Percentiles rank a stretch among this genome's conserved stretches.
Conservation (phyloP, 257 asterid genomes). For the Solanum sitiens region DNA sequence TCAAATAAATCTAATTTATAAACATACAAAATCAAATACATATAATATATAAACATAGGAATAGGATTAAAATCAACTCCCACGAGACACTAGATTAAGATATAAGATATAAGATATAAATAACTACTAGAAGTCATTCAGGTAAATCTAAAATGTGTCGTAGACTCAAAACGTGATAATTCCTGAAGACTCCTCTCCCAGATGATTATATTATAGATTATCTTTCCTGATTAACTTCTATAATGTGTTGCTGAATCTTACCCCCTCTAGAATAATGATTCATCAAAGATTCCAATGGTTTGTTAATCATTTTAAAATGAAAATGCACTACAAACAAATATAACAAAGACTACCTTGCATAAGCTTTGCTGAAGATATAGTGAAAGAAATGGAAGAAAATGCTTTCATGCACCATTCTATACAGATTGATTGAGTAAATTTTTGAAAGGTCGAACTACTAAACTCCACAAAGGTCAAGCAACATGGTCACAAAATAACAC, state of each 20-base stretch:
- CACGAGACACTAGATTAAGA: neutral
- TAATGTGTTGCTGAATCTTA: neutral
- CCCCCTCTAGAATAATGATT: neutral
- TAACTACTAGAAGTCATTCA: neutral
- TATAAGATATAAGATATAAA: neutral
- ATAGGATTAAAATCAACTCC: neutral
- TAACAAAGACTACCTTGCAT: neutral
- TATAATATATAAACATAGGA: neutral
- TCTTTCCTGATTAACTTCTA: neutral
- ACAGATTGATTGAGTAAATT: neutral
- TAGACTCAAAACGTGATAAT: neutral
- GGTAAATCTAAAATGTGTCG: neutral
- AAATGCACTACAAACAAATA: neutral
- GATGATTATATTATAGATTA: neutral
- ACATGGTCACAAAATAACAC: neutral
- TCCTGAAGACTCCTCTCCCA: neutral
- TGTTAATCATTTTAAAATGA: neutral
- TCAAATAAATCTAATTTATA: neutral
- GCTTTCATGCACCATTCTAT: neutral
- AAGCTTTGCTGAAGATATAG: neutral
- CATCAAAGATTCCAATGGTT: neutral
- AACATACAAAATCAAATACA: neutral
- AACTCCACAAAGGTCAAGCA: neutral
- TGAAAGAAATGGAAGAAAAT: neutral
- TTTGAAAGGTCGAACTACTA: neutral